Evolutionary conservation across 805 yeast genomes (phyloP), one percentile per base, ranked within the genome.

Genomic region (Ogataea wickerhamii): DNA sequence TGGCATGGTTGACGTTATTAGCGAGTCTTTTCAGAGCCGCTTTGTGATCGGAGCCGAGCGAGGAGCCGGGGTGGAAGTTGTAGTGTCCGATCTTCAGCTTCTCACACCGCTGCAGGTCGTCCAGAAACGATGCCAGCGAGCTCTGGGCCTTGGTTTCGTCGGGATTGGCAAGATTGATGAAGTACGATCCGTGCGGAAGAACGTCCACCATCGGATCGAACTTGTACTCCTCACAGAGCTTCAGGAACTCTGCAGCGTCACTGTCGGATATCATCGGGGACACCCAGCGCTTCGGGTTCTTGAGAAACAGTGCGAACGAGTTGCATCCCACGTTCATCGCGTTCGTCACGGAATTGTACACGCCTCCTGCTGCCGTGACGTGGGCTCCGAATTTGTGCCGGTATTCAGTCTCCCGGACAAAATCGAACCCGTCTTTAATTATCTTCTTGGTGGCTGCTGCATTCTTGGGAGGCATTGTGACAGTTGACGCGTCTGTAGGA

Each of bases 51-150:
- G 73, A 64, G 18, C 82, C 82, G 27, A 91, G 64, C 24, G 89
- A 76, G 1, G 96, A 87, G 0, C 98, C 98, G 0, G 94, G 95
- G 56, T 93, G 98, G 58, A 93, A 78, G 57, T 93, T 93, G 63
- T 91, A 93, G 12, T 81, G 66, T 0, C 96, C 96, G 43, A 93
- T 80, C 23, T 82, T 81, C 38, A 93, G 66, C 49, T 73, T 75
- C 56, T 93, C 98, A 63, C 98, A 91, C 48, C 98, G 68, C 44
- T 73, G 69, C 52, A 93, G 67, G 52, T 93, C 98, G 56, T 93
- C 98, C 4, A 91, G 38, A 45, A 93, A 82, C 4, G 89, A 81
- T 1, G 70, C 80, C 53, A 75, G 78, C 8, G 96, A 83, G 54
- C 85, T 86, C 22, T 69, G 71, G 40, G 80, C 85, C 58, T 87